Percentiles rank a stretch among this genome's conserved stretches.
These are phyloP conservation scores for Cylindrotheca fusiformis DNA, from an alignment of 108 stramenopile species.

Conservation along the genomic window DNA sequence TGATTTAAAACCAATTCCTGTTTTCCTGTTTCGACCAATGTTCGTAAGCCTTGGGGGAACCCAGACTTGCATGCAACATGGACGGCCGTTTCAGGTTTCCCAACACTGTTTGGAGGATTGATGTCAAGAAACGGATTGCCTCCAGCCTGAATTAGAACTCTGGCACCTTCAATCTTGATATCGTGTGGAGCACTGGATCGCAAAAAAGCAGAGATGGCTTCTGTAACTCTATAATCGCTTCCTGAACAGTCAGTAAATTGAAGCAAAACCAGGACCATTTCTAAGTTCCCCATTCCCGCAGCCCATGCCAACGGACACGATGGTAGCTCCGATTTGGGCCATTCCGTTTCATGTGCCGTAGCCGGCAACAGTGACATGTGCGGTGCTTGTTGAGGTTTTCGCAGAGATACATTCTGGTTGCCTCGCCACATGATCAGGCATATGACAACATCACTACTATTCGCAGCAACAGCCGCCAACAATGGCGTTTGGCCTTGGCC, in stretches of 20 bases:
- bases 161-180: slow-evolving; percentile 13
- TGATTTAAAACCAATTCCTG: slow-evolving; percentile 3
- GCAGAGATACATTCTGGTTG: slow-evolving; percentile 18
- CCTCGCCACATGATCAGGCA: slow-evolving; percentile 63
- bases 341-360: neutral
- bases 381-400: neutral
- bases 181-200: slow-evolving; percentile 10
- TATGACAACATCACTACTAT: slow-evolving; percentile 52
- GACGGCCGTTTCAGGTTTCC: slow-evolving; percentile 4
- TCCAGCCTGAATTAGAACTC: slow-evolving; percentile 35
- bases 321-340: neutral
- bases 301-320: slow-evolving; percentile 61
- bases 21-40: slow-evolving; percentile 14
- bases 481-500: slow-evolving; percentile 43
- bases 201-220: slow-evolving; percentile 19
- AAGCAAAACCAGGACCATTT: slow-evolving; percentile 61
- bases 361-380: neutral
- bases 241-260: slow-evolving; percentile 41
- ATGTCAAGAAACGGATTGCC: slow-evolving; percentile 41
- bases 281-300: slow-evolving; percentile 37
- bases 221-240: slow-evolving; percentile 23
- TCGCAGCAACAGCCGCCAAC: slow-evolving; percentile 54
- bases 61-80: slow-evolving; percentile 7
- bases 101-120: neutral
- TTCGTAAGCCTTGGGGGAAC: slow-evolving; percentile 1